phyloP scores from a whole-genome alignment of 805 yeast genomes.

The Ogataea angusta region DNA sequence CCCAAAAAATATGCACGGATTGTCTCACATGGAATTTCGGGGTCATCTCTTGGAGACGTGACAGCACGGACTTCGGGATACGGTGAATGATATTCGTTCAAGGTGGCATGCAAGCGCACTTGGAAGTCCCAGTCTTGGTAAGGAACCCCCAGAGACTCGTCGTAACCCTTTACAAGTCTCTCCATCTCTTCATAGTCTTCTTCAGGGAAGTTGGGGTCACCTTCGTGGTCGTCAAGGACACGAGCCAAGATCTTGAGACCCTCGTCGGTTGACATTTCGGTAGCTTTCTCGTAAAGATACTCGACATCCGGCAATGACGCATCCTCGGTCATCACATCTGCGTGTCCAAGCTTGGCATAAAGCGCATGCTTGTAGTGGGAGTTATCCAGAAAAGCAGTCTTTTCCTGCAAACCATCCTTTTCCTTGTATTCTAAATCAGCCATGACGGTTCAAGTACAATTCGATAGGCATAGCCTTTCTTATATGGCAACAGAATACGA shows the following conservation, averaged over 20 bases:
- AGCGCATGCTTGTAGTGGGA: neutral
- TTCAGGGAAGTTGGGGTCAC: slow-evolving; percentile 33
- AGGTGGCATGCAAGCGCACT: slow-evolving; percentile 33
- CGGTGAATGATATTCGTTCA: slow-evolving; percentile 46
- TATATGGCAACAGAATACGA: neutral
- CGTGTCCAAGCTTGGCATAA: slow-evolving; percentile 3
- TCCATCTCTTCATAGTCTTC: slow-evolving; percentile 19
- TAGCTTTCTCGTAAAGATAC: slow-evolving; percentile 6
- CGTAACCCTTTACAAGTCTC: slow-evolving; percentile 11
- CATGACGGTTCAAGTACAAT: neutral
- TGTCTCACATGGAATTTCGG: slow-evolving; percentile 46
- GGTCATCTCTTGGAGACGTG: slow-evolving; percentile 52
- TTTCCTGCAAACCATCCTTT: neutral
- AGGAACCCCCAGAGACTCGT: slow-evolving; percentile 4
- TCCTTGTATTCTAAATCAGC: neutral
- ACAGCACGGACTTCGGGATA: slow-evolving; percentile 68
- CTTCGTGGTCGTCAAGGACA: slow-evolving; percentile 25
- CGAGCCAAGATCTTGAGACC: slow-evolving; percentile 30
- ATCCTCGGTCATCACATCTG: neutral
- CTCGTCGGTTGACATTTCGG: slow-evolving; percentile 16
- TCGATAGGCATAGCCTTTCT: neutral
- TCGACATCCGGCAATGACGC: slow-evolving; percentile 5
- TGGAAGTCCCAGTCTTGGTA: slow-evolving; percentile 17
- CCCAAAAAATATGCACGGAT: slow-evolving; percentile 25
- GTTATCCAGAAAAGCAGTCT: neutral